Evolutionary conservation across 2,329 filamentous ascomycete species (phyloP).

Genomic region (Phoma sp.): DNA sequence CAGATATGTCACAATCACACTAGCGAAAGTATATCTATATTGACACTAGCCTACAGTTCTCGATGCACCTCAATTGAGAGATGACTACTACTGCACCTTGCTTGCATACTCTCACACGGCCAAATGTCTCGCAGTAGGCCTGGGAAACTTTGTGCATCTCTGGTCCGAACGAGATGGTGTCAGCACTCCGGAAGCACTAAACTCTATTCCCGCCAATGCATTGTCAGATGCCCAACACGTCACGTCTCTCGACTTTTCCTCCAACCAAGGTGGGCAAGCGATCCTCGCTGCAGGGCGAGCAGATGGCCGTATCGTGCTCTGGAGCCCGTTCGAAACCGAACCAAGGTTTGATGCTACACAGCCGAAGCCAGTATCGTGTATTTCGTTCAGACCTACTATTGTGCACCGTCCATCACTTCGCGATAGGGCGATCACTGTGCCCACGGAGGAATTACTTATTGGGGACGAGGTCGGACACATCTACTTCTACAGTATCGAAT

Average conservation of each 20-base stretch:
- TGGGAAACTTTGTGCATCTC: conserved; percentile 80
- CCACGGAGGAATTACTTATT: conserved; percentile 83
- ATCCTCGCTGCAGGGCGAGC: conserved; percentile 88
- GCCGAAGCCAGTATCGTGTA: conserved; percentile 75
- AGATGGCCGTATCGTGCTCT: conserved; percentile 76
- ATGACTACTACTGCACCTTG: conserved; percentile 95
- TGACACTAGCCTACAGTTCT: conserved; percentile 69
- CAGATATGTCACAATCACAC: conserved; percentile 63
- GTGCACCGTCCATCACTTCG: conserved; percentile 60
- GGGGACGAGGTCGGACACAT: conserved; percentile 84
- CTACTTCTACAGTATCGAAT: conserved; percentile 90
- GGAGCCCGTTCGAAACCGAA: conserved; percentile 74
- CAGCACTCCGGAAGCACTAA: conserved; percentile 61
- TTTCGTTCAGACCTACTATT: conserved; percentile 77
- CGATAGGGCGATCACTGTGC: conserved; percentile 60
- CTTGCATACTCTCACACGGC: conserved; percentile 82
- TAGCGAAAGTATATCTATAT: conserved; percentile 9
- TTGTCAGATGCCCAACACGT: conserved; percentile 58
- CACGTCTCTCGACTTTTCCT: conserved; percentile 91
- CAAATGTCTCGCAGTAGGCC: conserved; percentile 81
- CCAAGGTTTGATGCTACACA: conserved; percentile 80
- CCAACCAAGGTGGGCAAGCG: conserved; percentile 72
- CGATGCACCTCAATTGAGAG: conserved; percentile 85
- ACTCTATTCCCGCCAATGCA: conserved; percentile 57
- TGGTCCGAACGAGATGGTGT: conserved; percentile 84